These are phyloP conservation scores for Pleurozium schreberi DNA, from an alignment of 225 moss, liverwort and hornwort species.

Conservation along the genomic window DNA sequence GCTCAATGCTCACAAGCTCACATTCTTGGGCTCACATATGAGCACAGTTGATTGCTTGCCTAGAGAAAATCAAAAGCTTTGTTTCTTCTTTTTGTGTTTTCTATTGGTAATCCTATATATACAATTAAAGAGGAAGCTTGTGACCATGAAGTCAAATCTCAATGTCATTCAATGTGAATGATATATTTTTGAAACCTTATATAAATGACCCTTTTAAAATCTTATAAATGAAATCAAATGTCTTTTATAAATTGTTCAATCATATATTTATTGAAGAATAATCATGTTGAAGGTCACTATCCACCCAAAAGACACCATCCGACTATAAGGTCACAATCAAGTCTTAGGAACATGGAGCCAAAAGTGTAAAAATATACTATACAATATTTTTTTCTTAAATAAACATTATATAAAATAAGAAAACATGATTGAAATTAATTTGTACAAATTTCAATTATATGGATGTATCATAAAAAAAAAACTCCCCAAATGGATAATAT, in stretches of 20 bases:
- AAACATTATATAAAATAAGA: not conserved
- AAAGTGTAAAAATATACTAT: not conserved
- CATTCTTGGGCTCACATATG: no score
- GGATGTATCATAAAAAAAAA: not conserved
- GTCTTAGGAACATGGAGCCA: not conserved
- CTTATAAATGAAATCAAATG: not conserved
- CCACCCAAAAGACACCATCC: no score
- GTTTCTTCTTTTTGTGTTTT: not conserved
- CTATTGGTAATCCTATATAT: not conserved
- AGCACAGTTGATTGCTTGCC: not conserved
- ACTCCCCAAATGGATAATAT: rapidly evolving
- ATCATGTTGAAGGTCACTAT: not conserved
- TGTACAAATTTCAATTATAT: not conserved
- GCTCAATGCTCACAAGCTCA: no score
- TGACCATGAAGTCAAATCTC: not conserved
- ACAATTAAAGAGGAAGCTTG: not conserved
- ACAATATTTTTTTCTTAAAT: not conserved
- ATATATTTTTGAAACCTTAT: not conserved
- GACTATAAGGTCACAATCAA: not conserved
- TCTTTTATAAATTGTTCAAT: not conserved
- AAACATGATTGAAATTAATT: not conserved
- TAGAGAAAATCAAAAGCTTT: not conserved
- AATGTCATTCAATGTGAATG: not conserved
- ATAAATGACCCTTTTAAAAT: not conserved
- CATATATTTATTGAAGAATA: not conserved